Base-by-base conservation (phyloP, 2,329 filamentous ascomycete species). In the Cryphonectria parasitica region DNA sequence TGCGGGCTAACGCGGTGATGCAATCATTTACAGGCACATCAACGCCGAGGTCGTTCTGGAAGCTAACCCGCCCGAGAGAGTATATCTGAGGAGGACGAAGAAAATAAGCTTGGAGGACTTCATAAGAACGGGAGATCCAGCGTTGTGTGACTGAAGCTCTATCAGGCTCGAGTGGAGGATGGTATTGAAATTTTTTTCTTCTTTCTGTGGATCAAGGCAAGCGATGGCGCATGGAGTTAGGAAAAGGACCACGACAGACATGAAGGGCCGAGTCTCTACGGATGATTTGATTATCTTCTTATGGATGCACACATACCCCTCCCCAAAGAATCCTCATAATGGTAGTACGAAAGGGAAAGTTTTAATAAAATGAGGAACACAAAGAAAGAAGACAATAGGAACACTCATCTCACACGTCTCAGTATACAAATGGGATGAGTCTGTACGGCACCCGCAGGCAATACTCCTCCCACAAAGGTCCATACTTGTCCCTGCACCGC, bases 401-500 rank as follows among this genome's bases (percentile, higher is more conserved):
- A 2, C 2, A 10, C 8, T 39, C 10, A 36, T 39, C 3, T 5
- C 22, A 11, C 54, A 34, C 2, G 7, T 19, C 31, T 71, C 22
- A 71, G 62, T 71, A 71, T 15, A 69, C 58, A 36, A 69, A 66
- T 10, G 69, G 69, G 28, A 71, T 64, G 25, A 71, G 68, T n/a
- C 67, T 69, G 8, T 66, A 71, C 2, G 69, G 69, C 25, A 71
- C 69, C 45, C 52, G 54, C 41, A 36, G 67, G 31, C 69, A 71
- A 25, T 71, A 71, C 34, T 71, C 69, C 6, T 66, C 69, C 69
- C 69, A 71, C 67, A 71, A 34, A 5, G 43, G 31, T 2, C 69
- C 69, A 25, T 71, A 71, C 67, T 71, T 71, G 22, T 66, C 67
- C n/a, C 63, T 68, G 31, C 69, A 71, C 6, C 69, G 62, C 49